These are phyloP conservation scores for Narthecium ossifragum DNA, from an alignment of 106 monocot genomes.

Conservation along the genomic window DNA sequence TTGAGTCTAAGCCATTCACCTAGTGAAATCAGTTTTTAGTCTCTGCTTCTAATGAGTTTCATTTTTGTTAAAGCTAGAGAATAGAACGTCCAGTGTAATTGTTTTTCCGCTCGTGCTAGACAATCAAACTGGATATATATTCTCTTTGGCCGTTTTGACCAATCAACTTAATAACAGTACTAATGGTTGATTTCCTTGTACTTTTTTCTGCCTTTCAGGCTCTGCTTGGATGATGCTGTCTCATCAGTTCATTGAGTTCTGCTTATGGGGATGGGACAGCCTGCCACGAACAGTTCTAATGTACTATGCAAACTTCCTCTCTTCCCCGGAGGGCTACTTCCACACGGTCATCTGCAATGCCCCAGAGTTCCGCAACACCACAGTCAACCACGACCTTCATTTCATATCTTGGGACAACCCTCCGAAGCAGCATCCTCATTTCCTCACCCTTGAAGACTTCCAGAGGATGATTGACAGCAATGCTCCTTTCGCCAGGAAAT, in stretches of 20 bases:
- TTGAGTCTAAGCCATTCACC: too few species aligned
- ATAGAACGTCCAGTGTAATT: too few species aligned
- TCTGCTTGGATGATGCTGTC: slow-evolving; percentile 74
- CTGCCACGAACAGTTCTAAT: slow-evolving; percentile 54
- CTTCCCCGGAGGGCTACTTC: slow-evolving; percentile 72
- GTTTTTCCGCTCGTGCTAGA: too few species aligned
- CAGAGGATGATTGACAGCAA: slow-evolving; percentile 35
- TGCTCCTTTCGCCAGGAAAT: slow-evolving; percentile 44
- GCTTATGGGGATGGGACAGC: slow-evolving; percentile 75
- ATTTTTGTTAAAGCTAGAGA: too few species aligned
- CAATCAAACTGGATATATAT: too few species aligned
- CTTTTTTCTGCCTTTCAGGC: too few species aligned
- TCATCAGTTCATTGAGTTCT: slow-evolving; percentile 53
- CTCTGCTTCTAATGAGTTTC: too few species aligned
- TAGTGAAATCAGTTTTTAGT: too few species aligned
- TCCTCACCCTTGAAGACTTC: slow-evolving; percentile 40
- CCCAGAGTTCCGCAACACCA: slow-evolving; percentile 58
- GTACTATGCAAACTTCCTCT: slow-evolving; percentile 69
- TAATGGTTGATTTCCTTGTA: too few species aligned
- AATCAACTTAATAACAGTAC: too few species aligned
- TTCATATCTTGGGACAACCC: slow-evolving; percentile 73
- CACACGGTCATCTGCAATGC: slow-evolving; percentile 61
- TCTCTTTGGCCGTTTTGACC: too few species aligned
- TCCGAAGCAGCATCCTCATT: slow-evolving; percentile 64
- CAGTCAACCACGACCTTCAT: slow-evolving; percentile 71